Base-by-base conservation (phyloP, 192 early-diverging fungal species). In the Linnemannia schmuckeri region DNA sequence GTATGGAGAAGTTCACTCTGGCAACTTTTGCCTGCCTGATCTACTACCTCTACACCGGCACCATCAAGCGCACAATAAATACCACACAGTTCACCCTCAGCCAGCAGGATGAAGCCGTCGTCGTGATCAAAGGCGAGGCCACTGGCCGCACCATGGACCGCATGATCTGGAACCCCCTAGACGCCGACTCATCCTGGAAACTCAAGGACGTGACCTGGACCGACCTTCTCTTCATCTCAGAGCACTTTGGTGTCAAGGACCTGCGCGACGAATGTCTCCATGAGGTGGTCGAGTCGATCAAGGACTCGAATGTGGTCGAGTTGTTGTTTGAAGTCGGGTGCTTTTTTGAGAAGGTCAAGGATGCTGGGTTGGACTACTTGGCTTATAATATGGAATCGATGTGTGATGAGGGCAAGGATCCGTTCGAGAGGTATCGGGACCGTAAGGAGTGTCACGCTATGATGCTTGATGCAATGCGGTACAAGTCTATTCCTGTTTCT, bases 201-300 rank as follows among this genome's bases (percentile, higher is more conserved):
- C 10, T 81, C 33, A 81, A 75, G 22, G 42, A 61, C 0, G 79
- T 81, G n/a, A 49, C 72, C 4, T 81, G 79, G 79, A 27, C 46
- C 2, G 72, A 81, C 18, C 47, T 81, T 6, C 42, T 81, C 3
- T 38, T 69, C 30, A 63, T 73, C 9, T 37, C 79, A 0, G 63
- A 75, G 27, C 18, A 41, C 13, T 81, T 63, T 42, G 63, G 46
- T 1, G 47, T 81, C 24, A 40, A 38, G 30, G 63, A 75, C 18
- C 61, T 81, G 13, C 52, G 42, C 0, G 33, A 35, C 3, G 30
- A 49, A 0, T 81, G 79, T 27, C 27, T 74, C 35, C 17, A 40
- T 9, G 44, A 42, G 5, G 44, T 81, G 8, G 68, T 81, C 12
- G 15, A 18, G 0, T n/a, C 72, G 9, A 74, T 75, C 0, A 68